Percentiles rank a stretch among this genome's conserved stretches.
Conservation (phyloP, 2,329 filamentous ascomycete species). For the Arthrobotrys conoides region DNA sequence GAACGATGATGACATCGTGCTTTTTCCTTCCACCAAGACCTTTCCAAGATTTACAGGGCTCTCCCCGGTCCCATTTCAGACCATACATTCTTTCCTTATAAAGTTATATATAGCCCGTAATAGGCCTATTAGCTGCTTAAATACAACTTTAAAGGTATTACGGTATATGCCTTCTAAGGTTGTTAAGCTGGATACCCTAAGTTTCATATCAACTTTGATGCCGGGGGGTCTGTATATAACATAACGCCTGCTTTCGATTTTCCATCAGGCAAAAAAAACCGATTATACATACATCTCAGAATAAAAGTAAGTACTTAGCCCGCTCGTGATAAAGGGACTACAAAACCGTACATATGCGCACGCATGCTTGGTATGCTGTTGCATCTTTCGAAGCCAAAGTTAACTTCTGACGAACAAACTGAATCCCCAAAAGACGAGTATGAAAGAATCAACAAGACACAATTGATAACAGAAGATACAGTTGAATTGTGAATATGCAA, state of each 20-base stretch:
- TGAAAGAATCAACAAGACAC: neutral
- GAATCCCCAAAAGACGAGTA: neutral
- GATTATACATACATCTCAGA: neutral
- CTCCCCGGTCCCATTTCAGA: neutral
- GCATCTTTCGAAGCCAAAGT: neutral
- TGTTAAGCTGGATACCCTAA: too few species aligned
- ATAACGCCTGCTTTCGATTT: neutral
- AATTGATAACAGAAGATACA: neutral
- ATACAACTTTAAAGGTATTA: neutral
- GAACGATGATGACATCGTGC: constrained; percentile 38
- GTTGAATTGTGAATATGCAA: neutral
- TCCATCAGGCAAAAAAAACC: too few species aligned
- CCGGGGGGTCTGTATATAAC: too few species aligned
- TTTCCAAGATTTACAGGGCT: neutral
- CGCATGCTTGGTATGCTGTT: neutral
- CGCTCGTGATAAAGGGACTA: neutral
- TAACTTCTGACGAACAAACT: neutral
- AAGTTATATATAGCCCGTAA: neutral
- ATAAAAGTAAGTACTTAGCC: neutral
- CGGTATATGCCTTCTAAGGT: too few species aligned
- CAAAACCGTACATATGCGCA: neutral
- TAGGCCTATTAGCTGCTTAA: neutral
- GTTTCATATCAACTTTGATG: too few species aligned
- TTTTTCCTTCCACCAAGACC: neutral
- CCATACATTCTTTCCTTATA: neutral